Evolutionary conservation across 192 early-diverging fungal genomes (phyloP), one percentile per base, ranked within the genome.

Genomic region (Podila epigama): DNA sequence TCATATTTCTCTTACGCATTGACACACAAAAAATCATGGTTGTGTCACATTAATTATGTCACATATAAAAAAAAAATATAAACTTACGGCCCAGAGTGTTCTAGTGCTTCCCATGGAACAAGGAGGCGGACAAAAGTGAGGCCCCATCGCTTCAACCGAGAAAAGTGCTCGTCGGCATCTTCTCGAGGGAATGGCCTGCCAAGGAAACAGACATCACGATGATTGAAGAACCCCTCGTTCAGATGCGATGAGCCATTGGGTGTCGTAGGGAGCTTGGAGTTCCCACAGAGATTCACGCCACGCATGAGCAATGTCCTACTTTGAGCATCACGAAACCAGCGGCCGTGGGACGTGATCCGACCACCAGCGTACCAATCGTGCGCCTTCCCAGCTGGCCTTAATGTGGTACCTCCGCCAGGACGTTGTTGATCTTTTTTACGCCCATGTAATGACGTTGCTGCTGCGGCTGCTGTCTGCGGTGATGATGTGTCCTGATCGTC

Each of bases 101-200:
- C 93, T 4, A 95, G 63, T 3, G 91, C 82, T 64, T 95, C 94
- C 94, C 94, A 95, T 34, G 94, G 82, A 13, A 93, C 92, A 13
- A 93, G 51, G 2, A 95, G 63, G 16, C 93, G 79, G 15, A 93
- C 82, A 82, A 95, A 90, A 8, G 92, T 95, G 18, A 95, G 66
- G 0, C 94, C 94, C 94, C 94, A 95, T 5, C 83, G 60, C 51
- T 83, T 61, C 41, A 95, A 68, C 58, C 94, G 80, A 12, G 71
- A 70, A 70, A 95, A 95, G 70, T 95, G 92, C 54, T 90, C 83
- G 42, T 88, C 85, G 0, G 90, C 93, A 28, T 93, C 87, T 12
- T 87, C 83, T n/a, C 92, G 68, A 2, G 90, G 88, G 66, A 95
- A 92, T 4, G 94, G 94, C 6, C 93, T 59, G 4, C 89, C 89